Evolutionary conservation across 768 basidiomycete species (phyloP).

Genomic region (Panaeolus papilionaceus): DNA sequence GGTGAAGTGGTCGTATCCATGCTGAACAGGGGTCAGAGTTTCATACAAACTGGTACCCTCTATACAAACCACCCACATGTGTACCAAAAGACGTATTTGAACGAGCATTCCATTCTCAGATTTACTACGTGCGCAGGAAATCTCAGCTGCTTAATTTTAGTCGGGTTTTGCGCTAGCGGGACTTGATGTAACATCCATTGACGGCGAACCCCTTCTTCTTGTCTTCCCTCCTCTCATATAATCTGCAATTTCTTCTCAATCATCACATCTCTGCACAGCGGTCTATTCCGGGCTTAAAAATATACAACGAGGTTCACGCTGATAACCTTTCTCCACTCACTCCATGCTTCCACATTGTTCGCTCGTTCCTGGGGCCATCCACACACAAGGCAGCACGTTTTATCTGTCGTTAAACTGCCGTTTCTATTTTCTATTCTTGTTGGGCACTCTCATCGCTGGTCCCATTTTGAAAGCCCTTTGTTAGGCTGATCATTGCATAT

Average conservation of each 20-base stretch:
- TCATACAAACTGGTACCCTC: neutral
- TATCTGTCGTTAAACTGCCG: neutral
- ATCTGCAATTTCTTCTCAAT: neutral
- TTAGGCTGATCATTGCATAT: neutral
- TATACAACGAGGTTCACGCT: neutral
- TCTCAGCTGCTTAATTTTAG: neutral
- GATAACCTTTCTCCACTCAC: neutral
- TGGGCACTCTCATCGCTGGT: neutral
- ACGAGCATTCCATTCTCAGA: neutral
- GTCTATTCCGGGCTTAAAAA: neutral
- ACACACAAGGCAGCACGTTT: neutral
- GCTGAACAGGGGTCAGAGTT: neutral
- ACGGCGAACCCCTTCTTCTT: neutral
- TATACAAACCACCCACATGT: neutral
- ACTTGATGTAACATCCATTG: neutral
- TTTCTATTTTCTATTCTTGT: neutral
- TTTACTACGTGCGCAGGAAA: neutral
- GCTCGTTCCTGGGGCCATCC: neutral
- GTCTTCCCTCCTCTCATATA: neutral
- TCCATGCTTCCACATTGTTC: conserved; percentile 6
- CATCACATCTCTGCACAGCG: neutral
- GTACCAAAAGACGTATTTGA: neutral
- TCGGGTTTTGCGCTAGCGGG: neutral
- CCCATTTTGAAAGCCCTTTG: neutral
- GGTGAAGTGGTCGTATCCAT: neutral